A percentile compares a stretch with the other conserved stretches of the same genome.
Evolutionary conservation across 306 rosid species (phyloP).

Genomic region (Carpinus fangiana): DNA sequence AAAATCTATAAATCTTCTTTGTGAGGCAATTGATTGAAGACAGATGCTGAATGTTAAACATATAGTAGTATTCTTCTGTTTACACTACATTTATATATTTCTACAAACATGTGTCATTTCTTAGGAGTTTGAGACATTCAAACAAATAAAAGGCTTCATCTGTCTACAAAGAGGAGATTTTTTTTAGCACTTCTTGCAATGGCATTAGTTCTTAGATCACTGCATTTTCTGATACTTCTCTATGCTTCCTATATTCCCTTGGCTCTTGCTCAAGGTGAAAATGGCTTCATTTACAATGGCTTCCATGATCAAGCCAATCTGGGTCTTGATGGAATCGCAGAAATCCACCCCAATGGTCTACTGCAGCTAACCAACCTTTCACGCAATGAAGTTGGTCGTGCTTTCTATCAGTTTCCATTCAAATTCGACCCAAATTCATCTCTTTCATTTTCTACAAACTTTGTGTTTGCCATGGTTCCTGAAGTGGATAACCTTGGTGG

Average conservation of each 20-base stretch:
- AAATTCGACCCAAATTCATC: neutral
- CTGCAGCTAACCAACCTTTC: neutral
- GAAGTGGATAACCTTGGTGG: neutral
- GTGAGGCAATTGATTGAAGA: no score
- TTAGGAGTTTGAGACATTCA: neutral
- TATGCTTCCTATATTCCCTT: neutral
- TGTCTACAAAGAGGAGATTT: neutral
- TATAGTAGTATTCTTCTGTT: no score
- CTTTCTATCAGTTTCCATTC: neutral
- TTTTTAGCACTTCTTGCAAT: neutral
- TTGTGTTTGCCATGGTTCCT: neutral
- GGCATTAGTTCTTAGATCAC: neutral
- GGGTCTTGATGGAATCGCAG: neutral
- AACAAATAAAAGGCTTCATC: neutral
- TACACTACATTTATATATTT: no score
- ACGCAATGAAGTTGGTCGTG: neutral
- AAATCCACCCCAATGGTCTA: neutral
- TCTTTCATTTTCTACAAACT: neutral
- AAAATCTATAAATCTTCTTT: no score
- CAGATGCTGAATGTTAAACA: no score
- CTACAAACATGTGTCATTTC: no score
- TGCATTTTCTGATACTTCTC: neutral
- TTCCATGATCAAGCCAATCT: neutral
- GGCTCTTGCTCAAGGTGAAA: neutral
- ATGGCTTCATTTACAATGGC: constrained; percentile 3